Evolutionary conservation across 2,329 filamentous ascomycete species (phyloP).

Genomic region (Fusarium sp.): DNA sequence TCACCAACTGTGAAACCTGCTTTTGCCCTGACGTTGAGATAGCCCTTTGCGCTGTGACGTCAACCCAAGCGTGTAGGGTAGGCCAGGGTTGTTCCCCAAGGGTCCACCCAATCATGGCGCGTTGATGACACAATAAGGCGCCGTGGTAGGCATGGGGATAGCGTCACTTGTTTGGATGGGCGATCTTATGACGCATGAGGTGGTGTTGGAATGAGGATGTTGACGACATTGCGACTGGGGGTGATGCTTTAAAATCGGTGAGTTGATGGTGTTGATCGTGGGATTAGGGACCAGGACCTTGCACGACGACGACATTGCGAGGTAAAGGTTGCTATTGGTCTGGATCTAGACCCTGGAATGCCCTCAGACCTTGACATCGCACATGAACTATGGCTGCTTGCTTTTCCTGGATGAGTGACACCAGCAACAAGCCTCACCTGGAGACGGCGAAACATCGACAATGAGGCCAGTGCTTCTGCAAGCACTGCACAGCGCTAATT

Average conservation of each 20-base stretch:
- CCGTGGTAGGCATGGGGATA: slow-evolving; percentile 3
- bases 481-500: not conserved
- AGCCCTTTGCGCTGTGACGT: slow-evolving; percentile 22
- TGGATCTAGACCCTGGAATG: not conserved
- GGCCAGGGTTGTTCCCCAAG: slow-evolving; percentile 8
- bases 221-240: slow-evolving; percentile 5
- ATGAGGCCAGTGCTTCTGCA: not conserved
- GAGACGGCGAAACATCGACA: not conserved
- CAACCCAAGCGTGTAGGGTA: slow-evolving; percentile 23
- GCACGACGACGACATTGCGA: not conserved
- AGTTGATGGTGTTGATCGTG: not conserved
- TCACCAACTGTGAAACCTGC: slow-evolving; percentile 32
- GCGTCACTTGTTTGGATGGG: slow-evolving; percentile 6
- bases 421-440: not conserved
- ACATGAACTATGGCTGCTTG: not conserved
- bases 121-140: slow-evolving; percentile 24
- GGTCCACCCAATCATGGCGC: slow-evolving; percentile 19
- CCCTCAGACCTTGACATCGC: not conserved
- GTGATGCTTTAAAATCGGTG: not conserved
- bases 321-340: slow-evolving; percentile 6
- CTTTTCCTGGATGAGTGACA: not conserved
- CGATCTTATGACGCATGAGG: slow-evolving; percentile 19
- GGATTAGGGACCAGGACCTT: not conserved
- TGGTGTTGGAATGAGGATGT: not conserved
- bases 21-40: slow-evolving; percentile 1